These are phyloP conservation scores for Eutrema yunnanense DNA, from an alignment of 345 rosid genomes.

Conservation along the genomic window DNA sequence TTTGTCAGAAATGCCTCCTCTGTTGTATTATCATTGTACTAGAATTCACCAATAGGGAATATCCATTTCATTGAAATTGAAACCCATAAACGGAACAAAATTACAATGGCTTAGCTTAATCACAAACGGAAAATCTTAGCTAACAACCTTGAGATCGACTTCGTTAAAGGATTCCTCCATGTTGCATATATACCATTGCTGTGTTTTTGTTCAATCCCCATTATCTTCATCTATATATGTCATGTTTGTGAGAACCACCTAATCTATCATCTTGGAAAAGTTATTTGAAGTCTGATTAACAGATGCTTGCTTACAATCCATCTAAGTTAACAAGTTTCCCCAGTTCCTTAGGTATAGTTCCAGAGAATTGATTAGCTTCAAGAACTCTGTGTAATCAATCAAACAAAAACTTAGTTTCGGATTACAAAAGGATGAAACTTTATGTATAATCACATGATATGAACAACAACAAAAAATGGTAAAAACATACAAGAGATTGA, in stretches of 20 bases:
- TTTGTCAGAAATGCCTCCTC: too few species aligned
- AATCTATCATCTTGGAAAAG: background rate
- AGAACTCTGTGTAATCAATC: constrained; percentile 42
- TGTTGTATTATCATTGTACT: too few species aligned
- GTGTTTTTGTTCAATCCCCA: too few species aligned
- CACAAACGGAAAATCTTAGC: too few species aligned
- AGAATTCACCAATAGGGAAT: too few species aligned
- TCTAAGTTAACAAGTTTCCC: constrained; percentile 45
- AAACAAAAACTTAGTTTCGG: background rate
- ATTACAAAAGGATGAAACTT: background rate
- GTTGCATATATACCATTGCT: too few species aligned
- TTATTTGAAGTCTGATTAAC: background rate
- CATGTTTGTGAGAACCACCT: background rate
- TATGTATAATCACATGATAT: background rate
- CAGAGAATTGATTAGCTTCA: constrained; percentile 57
- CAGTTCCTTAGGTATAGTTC: constrained; percentile 45
- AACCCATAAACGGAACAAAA: too few species aligned
- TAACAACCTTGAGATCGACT: too few species aligned
- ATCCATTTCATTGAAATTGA: too few species aligned
- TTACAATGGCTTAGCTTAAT: too few species aligned
- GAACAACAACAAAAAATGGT: background rate
- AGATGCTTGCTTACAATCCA: constrained; percentile 37
- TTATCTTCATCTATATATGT: too few species aligned
- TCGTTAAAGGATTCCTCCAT: too few species aligned
- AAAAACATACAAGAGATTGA: constrained; percentile 41